phyloP scores from a whole-genome alignment of 225 moss, liverwort and hornwort species.

The Sphagnum tenellum region DNA sequence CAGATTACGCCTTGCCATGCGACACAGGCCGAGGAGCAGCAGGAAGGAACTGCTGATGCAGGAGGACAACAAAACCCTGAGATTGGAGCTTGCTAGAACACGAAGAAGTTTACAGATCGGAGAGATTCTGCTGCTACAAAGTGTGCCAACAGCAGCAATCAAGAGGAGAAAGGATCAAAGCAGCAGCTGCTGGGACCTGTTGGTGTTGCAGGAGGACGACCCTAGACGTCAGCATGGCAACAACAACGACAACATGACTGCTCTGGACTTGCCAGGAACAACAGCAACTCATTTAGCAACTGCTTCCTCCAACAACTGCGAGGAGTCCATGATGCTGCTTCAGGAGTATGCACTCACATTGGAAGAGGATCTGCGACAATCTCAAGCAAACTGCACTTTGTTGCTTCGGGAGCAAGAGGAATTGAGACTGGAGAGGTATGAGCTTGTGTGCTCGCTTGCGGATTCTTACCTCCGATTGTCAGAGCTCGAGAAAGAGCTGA shows the following conservation, averaged over 20 bases:
- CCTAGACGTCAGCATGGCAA: constrained; percentile 9
- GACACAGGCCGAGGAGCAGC: constrained; percentile 13
- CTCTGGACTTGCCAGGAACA: constrained; percentile 32
- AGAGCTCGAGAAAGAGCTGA: constrained; percentile 16
- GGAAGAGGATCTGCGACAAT: constrained; percentile 27
- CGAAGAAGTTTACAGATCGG: constrained; percentile 27
- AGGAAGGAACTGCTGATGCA: constrained; percentile 32
- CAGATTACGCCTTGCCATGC: no score
- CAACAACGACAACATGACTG: constrained; percentile 25
- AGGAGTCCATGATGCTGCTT: constrained; percentile 3
- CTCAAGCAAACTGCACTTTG: constrained; percentile 17
- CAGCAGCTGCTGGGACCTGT: constrained; percentile 2
- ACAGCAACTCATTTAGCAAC: constrained; percentile 48
- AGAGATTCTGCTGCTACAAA: constrained; percentile 1
- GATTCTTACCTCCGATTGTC: no score
- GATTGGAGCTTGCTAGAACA: constrained; percentile 26
- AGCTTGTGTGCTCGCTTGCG: background rate
- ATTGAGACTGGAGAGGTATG: constrained; percentile 26
- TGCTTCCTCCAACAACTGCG: constrained; percentile 25
- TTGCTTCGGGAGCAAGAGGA: constrained; percentile 26
- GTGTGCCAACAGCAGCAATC: constrained; percentile 23
- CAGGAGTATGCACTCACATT: constrained; percentile 19
- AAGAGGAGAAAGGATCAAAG: constrained; percentile 26
- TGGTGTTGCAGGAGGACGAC: constrained; percentile 19
- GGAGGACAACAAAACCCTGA: constrained; percentile 32